phyloP scores from a whole-genome alignment of 441 rosid genomes.

The Mallotus japonicus region DNA sequence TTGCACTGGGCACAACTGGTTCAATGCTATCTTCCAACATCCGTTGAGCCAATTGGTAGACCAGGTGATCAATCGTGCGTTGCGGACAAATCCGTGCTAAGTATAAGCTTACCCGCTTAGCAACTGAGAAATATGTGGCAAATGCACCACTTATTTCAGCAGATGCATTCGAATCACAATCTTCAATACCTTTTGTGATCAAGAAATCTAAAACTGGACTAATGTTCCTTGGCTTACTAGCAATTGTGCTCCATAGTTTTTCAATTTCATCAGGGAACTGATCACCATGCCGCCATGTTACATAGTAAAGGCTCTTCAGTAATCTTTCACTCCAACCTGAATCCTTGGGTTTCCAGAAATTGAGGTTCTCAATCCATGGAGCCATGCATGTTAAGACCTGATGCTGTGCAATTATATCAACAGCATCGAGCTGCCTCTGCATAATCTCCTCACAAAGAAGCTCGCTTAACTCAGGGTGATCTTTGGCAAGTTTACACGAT shows the following conservation, averaged over 20 bases:
- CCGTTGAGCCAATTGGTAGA: constrained; percentile 90
- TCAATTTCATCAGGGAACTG: constrained; percentile 99
- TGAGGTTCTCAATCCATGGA: constrained; percentile 99
- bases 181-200: constrained; percentile 98
- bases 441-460: constrained; percentile 98
- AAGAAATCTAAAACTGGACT: constrained; percentile 97
- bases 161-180: constrained; percentile 98
- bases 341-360: constrained; percentile 98
- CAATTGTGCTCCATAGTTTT: constrained; percentile 99
- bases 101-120: constrained; percentile 93
- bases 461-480: constrained; percentile 95
- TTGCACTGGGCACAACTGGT: constrained; percentile 58
- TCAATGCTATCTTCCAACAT: constrained; percentile 94
- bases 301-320: constrained; percentile 94
- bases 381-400: constrained; percentile 99
- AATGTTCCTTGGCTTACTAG: constrained; percentile 92
- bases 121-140: constrained; percentile 98
- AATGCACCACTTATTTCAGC: constrained; percentile 99
- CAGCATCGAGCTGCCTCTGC: constrained; percentile 99
- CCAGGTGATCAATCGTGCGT: constrained; percentile 96
- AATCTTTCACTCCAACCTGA: constrained; percentile 98
- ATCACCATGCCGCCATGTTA: constrained; percentile 98
- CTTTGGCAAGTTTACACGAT: constrained; percentile 97
- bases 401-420: constrained; percentile 98
- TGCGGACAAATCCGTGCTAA: constrained; percentile 97